phyloP scores from a whole-genome alignment of 257 asterid species.

The Nicotiana benthamiana region DNA sequence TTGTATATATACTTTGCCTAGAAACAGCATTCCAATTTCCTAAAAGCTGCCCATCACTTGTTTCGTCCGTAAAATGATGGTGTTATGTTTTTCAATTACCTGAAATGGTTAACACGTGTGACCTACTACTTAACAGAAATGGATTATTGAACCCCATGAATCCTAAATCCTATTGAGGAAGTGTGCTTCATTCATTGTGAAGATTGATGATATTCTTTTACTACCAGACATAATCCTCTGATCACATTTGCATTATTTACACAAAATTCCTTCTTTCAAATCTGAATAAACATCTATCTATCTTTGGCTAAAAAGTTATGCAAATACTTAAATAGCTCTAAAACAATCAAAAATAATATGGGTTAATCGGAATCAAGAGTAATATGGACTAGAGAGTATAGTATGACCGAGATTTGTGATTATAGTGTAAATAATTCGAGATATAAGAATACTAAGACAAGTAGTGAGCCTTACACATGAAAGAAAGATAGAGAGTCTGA shows the following conservation, averaged over 20 bases:
- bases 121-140: background rate
- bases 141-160: background rate
- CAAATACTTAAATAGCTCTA: too few relatives aligned
- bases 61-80: slow-evolving; percentile 33
- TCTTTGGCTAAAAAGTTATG: too few relatives aligned
- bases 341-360: too few relatives aligned
- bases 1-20: background rate
- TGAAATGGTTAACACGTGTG: background rate
- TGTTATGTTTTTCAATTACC: background rate
- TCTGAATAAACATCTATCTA: background rate
- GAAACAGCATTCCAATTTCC: slow-evolving; percentile 23
- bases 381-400: too few relatives aligned
- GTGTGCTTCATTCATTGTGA: background rate
- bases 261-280: background rate
- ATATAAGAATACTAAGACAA: too few relatives aligned
- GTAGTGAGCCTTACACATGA: too few relatives aligned
- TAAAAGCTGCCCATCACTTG: slow-evolving; percentile 21
- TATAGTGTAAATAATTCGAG: too few relatives aligned
- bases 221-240: background rate
- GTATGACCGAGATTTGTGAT: too few relatives aligned
- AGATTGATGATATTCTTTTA: background rate
- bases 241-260: background rate
- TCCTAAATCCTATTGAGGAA: background rate
- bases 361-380: too few relatives aligned
- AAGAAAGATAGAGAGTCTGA: too few relatives aligned